Percentiles rank a stretch among this genome's conserved stretches.
Evolutionary conservation across 1,284 basidiomycete genomes (phyloP).

Genomic region (Ustilago hordei): DNA sequence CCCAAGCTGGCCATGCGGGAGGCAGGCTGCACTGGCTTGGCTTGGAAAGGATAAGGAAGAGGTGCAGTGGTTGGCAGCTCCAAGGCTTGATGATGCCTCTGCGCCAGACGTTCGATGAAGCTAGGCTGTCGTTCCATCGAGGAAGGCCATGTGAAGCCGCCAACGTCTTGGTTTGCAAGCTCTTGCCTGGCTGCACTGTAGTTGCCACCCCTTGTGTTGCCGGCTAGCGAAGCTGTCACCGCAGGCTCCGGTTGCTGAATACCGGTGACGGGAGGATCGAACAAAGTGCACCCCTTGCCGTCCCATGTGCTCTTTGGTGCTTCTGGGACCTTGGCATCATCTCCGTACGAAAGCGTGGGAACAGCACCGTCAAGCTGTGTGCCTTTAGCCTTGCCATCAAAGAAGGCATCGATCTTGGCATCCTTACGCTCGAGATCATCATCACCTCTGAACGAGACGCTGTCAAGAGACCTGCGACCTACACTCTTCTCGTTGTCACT

Average conservation of each 20-base stretch:
- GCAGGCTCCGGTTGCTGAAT: slow-evolving; percentile 29
- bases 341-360: slow-evolving; percentile 22
- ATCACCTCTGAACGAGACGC: slow-evolving; percentile 28
- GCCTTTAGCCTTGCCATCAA: not conserved
- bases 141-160: slow-evolving; percentile 33
- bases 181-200: slow-evolving; percentile 31
- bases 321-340: slow-evolving; percentile 1
- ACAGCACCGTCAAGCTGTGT: slow-evolving; percentile 4
- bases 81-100: slow-evolving; percentile 28
- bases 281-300: slow-evolving; percentile 44
- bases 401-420: slow-evolving; percentile 32
- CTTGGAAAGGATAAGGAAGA: slow-evolving; percentile 34
- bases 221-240: not conserved
- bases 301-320: slow-evolving; percentile 37
- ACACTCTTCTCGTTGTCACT: slow-evolving; percentile 1
- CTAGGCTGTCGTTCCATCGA: slow-evolving; percentile 39
- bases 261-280: slow-evolving; percentile 31
- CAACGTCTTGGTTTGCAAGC: slow-evolving; percentile 37
- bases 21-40: slow-evolving; percentile 25
- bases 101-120: slow-evolving; percentile 48
- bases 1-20: slow-evolving; percentile 48
- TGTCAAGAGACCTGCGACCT: slow-evolving; percentile 25
- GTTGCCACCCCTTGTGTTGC: slow-evolving; percentile 24
- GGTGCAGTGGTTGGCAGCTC: slow-evolving; percentile 19
- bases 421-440: slow-evolving; percentile 31